A percentile compares a stretch with the other conserved stretches of the same genome.
phyloP scores from a whole-genome alignment of 2,329 filamentous ascomycete genomes.

The Coniella lustricola region DNA sequence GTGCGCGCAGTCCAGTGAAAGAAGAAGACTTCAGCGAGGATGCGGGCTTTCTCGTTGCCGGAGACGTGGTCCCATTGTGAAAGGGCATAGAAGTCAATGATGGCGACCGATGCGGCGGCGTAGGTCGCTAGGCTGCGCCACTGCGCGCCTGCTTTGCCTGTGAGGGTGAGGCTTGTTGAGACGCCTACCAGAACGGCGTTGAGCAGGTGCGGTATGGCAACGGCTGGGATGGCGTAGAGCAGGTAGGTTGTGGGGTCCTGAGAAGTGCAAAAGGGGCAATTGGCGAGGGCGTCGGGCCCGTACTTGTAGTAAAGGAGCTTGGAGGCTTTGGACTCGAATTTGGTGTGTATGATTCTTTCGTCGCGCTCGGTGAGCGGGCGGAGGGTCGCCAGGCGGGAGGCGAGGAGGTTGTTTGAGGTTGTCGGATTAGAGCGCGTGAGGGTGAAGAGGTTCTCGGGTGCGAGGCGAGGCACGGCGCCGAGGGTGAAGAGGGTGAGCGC shows the following conservation, averaged over 20 bases:
- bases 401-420: constrained; percentile 77
- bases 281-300: constrained; percentile 65
- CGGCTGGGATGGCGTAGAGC: constrained; percentile 68
- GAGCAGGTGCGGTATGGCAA: constrained; percentile 70
- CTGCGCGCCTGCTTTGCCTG: constrained; percentile 53
- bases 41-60: constrained; percentile 54
- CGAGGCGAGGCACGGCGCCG: constrained; percentile 59
- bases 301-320: constrained; percentile 77
- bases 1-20: constrained; percentile 65
- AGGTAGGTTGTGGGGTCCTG: constrained; percentile 66
- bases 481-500: constrained; percentile 48
- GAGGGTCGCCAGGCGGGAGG: constrained; percentile 61
- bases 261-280: constrained; percentile 77
- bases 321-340: constrained; percentile 64
- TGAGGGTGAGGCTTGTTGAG: constrained; percentile 62
- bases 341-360: constrained; percentile 50
- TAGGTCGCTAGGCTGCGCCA: constrained; percentile 70
- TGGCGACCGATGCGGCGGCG: constrained; percentile 49
- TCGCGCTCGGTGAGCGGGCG: constrained; percentile 56
- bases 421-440: constrained; percentile 74
- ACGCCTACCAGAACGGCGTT: constrained; percentile 68
- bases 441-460: constrained; percentile 75
- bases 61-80: constrained; percentile 55
- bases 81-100: constrained; percentile 60
- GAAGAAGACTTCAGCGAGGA: constrained; percentile 57